Conservation (phyloP, 345 rosid species). For the Gossypium mustelinum region DNA sequence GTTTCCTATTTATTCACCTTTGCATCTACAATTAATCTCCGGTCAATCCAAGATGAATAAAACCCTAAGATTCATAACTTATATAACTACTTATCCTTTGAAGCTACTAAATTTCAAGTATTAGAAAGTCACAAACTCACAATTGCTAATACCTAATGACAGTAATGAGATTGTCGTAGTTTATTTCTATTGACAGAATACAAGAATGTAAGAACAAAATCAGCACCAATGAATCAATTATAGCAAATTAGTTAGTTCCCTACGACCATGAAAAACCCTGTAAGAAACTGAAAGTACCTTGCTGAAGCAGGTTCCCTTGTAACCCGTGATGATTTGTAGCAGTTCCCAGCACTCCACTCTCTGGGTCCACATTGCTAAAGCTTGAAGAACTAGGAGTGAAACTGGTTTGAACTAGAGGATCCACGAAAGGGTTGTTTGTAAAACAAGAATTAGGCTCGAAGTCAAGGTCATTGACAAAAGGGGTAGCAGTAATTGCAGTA, state of each 20-base stretch:
- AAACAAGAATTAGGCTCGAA: not conserved
- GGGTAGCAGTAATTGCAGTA: slow-evolving; percentile 1
- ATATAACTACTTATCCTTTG: too few species aligned
- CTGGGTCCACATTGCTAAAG: slow-evolving; percentile 1
- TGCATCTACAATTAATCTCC: not conserved
- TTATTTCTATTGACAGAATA: not conserved
- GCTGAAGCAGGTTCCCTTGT: slow-evolving; percentile 7
- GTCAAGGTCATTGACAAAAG: not conserved
- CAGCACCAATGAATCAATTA: not conserved
- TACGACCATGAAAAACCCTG: not conserved
- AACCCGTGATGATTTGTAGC: slow-evolving; percentile 1
- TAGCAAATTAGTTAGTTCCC: not conserved
- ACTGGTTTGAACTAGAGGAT: not conserved
- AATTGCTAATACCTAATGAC: not conserved
- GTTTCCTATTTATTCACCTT: not conserved
- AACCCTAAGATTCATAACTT: too few species aligned
- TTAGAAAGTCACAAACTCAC: not conserved
- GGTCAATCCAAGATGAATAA: not conserved
- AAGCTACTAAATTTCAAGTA: not conserved
- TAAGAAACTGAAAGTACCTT: slow-evolving; percentile 25
- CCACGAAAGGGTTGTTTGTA: not conserved
- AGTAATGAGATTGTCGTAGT: not conserved
- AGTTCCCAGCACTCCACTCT: not conserved
- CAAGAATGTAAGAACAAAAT: not conserved
- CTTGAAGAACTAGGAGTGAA: slow-evolving; percentile 6